These are phyloP conservation scores for Platismatia glauca DNA, from an alignment of 495 filamentous ascomycete genomes.

Conservation along the genomic window DNA sequence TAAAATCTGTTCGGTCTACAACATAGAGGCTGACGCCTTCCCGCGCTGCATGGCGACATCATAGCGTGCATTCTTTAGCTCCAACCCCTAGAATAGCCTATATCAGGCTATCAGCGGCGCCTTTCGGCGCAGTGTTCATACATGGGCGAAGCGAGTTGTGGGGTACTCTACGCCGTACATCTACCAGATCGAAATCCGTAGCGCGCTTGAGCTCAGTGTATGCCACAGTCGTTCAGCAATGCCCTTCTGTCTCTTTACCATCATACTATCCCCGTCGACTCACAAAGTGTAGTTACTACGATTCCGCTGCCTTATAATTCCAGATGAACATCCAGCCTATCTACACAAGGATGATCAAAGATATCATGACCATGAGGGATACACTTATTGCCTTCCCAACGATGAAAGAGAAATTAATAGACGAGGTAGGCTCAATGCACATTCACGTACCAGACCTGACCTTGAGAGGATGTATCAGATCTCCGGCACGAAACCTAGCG, in stretches of 20 bases:
- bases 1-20: too few relatives aligned
- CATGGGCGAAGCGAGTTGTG: too few relatives aligned
- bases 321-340: background rate
- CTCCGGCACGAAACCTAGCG: background rate
- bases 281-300: too few relatives aligned
- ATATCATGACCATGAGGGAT: background rate
- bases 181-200: too few relatives aligned
- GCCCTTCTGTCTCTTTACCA: background rate
- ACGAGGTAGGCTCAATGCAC: background rate
- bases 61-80: background rate
- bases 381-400: background rate
- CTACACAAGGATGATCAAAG: background rate
- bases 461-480: background rate
- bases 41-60: background rate
- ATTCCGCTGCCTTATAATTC: background rate
- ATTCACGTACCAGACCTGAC: background rate
- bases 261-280: background rate
- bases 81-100: too few relatives aligned
- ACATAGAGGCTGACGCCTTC: too few relatives aligned
- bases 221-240: background rate
- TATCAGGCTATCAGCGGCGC: too few relatives aligned
- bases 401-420: background rate
- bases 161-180: too few relatives aligned
- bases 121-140: too few relatives aligned
- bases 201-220: background rate